These are phyloP conservation scores for Schizonepeta tenuifolia DNA, from an alignment of 257 asterid species.

Conservation along the genomic window DNA sequence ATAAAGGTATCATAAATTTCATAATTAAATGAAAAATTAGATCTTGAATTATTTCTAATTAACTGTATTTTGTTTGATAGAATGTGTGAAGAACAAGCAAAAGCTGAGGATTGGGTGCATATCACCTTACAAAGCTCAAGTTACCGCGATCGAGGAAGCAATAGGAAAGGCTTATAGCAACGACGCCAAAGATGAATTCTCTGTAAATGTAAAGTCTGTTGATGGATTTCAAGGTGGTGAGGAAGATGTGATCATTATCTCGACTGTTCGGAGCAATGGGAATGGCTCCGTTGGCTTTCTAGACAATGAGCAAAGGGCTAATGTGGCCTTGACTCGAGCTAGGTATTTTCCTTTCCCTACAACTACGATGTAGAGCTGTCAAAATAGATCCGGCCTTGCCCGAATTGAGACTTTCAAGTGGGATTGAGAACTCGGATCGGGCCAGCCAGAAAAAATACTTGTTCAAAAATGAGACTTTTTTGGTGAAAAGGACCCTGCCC, in stretches of 20 bases:
- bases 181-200: conserved; percentile 51
- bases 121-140: conserved; percentile 81
- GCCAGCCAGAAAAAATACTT: too few relatives aligned
- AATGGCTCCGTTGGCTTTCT: conserved; percentile 74
- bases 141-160: conserved; percentile 52
- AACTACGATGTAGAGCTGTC: not conserved
- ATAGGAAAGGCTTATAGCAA: conserved; percentile 52
- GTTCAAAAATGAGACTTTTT: too few relatives aligned
- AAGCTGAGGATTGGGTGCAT: conserved; percentile 69
- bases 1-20: conserved; percentile 41
- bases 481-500: too few relatives aligned
- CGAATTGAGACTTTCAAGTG: too few relatives aligned
- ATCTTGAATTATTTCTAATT: not conserved
- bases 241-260: conserved; percentile 70
- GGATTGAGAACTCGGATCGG: too few relatives aligned
- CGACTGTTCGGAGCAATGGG: conserved; percentile 68
- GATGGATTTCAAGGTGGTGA: conserved; percentile 92
- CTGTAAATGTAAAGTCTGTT: conserved; percentile 64
- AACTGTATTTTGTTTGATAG: conserved; percentile 33
- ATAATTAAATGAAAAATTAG: not conserved
- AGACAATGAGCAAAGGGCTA: conserved; percentile 55
- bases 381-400: too few relatives aligned
- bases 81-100: conserved; percentile 40
- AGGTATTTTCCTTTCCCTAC: conserved; percentile 40
- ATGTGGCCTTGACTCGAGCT: conserved; percentile 78